Evolutionary conservation across 805 yeast species (phyloP).

Genomic region (Millerozyma miso): DNA sequence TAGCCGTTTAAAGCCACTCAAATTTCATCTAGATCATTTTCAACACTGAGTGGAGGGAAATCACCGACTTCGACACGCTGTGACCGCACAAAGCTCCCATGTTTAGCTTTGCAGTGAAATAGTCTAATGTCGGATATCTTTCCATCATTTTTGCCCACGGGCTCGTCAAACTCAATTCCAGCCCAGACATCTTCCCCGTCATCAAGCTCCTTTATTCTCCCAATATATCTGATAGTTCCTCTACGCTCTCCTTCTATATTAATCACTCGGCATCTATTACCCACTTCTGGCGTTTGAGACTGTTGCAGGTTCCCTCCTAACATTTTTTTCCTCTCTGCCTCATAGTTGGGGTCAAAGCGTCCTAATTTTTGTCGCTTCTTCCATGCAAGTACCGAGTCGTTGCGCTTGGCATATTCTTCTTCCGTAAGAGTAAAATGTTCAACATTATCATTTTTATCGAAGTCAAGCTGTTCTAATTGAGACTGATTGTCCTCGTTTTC

Average conservation of each 20-base stretch:
- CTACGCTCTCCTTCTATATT: slow-evolving; percentile 49
- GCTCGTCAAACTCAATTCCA: slow-evolving; percentile 82
- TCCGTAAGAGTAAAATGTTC: slow-evolving; percentile 48
- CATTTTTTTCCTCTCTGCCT: slow-evolving; percentile 21
- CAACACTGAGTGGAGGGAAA: slow-evolving; percentile 48
- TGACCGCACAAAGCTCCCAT: slow-evolving; percentile 81
- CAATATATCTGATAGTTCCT: slow-evolving; percentile 71
- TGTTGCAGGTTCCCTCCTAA: slow-evolving; percentile 27
- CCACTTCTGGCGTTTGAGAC: slow-evolving; percentile 34
- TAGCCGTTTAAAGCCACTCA: no score
- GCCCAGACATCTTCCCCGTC: slow-evolving; percentile 57
- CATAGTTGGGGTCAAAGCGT: slow-evolving; percentile 56
- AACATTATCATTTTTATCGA: slow-evolving; percentile 9
- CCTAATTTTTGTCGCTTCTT: slow-evolving; percentile 68
- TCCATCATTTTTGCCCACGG: slow-evolving; percentile 86
- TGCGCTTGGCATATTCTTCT: slow-evolving; percentile 55
- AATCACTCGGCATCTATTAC: slow-evolving; percentile 51
- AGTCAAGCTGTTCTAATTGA: slow-evolving; percentile 35
- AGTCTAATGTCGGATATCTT: slow-evolving; percentile 54
- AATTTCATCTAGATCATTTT: slow-evolving; percentile 36
- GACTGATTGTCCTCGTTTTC: slow-evolving; percentile 53
- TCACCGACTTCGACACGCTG: slow-evolving; percentile 65
- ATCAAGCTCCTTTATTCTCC: slow-evolving; percentile 60
- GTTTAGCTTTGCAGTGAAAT: slow-evolving; percentile 52
- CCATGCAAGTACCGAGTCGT: slow-evolving; percentile 72